A percentile compares a stretch with the other conserved stretches of the same genome.
Conservation (phyloP, 495 filamentous ascomycete genomes). For the Neurospora cerealis region DNA sequence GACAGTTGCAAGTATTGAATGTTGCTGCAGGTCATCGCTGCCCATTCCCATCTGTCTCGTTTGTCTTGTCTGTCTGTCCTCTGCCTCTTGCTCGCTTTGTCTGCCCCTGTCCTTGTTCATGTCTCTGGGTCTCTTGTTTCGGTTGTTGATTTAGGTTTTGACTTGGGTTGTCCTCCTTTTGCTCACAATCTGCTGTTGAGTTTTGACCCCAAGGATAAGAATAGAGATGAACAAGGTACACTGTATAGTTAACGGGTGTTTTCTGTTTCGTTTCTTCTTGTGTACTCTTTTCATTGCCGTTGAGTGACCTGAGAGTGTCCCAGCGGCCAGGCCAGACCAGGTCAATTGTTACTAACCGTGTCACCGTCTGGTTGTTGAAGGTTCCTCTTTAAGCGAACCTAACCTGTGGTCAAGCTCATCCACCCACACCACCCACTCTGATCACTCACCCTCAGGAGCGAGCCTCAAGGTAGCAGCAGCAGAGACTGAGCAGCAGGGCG, state of each 20-base stretch:
- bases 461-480: background rate
- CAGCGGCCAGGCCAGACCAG: background rate
- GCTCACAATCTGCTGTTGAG: background rate
- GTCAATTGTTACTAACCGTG: background rate
- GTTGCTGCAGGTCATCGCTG: background rate
- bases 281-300: background rate
- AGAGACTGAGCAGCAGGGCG: background rate
- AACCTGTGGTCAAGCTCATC: background rate
- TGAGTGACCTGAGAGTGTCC: background rate
- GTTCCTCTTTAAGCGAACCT: background rate
- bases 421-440: background rate
- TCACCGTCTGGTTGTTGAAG: background rate
- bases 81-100: background rate
- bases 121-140: background rate
- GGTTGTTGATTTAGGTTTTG: background rate
- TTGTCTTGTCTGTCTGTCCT: background rate
- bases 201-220: background rate
- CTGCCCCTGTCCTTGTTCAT: background rate
- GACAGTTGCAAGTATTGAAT: background rate
- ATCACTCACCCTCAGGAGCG: background rate
- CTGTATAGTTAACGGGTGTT: background rate
- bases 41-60: background rate
- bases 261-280: background rate
- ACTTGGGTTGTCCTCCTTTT: background rate
- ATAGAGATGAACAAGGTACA: background rate